phyloP scores from a whole-genome alignment of 2,329 filamentous ascomycete genomes.

The Zasmidium angulare region DNA sequence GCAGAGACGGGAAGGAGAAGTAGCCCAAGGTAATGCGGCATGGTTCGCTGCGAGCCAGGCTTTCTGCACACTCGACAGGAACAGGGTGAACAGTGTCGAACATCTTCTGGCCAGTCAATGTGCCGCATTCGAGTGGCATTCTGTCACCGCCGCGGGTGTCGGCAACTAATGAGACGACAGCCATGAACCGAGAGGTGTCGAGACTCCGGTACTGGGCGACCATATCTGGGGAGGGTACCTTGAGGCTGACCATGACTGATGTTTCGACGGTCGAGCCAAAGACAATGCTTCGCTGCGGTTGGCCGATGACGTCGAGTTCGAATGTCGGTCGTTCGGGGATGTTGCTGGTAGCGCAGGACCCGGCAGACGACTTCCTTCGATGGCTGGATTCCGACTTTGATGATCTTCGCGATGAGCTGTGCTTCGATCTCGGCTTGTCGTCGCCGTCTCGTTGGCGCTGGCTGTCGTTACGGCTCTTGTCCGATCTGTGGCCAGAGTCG shows the following conservation, averaged over 20 bases:
- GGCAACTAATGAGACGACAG: constrained; percentile 31
- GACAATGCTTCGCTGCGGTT: constrained; percentile 26
- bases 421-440: constrained; percentile 25
- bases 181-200: constrained; percentile 32
- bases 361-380: constrained; percentile 24
- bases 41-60: constrained; percentile 29
- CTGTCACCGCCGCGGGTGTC: constrained; percentile 30
- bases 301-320: constrained; percentile 34
- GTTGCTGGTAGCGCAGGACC: constrained; percentile 7
- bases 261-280: constrained; percentile 32
- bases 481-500: constrained; percentile 21
- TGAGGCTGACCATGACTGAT: constrained; percentile 33
- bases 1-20: constrained; percentile 32
- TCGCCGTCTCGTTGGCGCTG: constrained; percentile 21
- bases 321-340: constrained; percentile 26
- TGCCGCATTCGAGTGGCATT: constrained; percentile 29
- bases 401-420: constrained; percentile 20
- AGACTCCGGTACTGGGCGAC: constrained; percentile 22
- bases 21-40: constrained; percentile 32
- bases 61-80: constrained; percentile 27
- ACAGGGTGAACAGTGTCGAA: constrained; percentile 35
- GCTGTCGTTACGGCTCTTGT: constrained; percentile 23
- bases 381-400: constrained; percentile 30
- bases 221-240: constrained; percentile 24
- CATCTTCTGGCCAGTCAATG: constrained; percentile 33